phyloP scores from a whole-genome alignment of 2,329 filamentous ascomycete species.

The Aureobasidium mangrovei region DNA sequence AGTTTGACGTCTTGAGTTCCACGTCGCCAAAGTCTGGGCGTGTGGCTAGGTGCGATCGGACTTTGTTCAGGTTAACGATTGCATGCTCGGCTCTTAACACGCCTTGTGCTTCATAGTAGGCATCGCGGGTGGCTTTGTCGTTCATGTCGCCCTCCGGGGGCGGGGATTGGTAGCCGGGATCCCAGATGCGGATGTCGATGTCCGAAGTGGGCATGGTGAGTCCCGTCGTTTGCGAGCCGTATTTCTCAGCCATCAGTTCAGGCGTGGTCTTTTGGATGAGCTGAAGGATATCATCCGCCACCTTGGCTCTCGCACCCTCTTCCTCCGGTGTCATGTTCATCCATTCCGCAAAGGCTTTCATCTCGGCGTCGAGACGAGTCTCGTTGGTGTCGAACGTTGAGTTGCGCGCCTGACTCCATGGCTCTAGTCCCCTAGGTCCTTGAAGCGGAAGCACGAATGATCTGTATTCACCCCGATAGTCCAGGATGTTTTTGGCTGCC shows the following conservation, averaged over 20 bases:
- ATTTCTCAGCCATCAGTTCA: constrained; percentile 30
- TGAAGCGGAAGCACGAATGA: neutral
- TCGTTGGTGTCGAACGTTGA: neutral
- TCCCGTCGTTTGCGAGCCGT: constrained; percentile 47
- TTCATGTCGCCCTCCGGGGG: neutral
- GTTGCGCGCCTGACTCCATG: neutral
- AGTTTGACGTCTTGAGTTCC: constrained; percentile 24
- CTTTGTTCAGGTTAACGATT: neutral
- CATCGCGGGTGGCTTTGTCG: neutral
- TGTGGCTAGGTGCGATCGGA: neutral
- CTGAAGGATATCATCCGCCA: constrained; percentile 26
- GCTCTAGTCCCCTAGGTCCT: neutral
- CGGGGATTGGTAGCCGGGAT: neutral
- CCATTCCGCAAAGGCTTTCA: constrained; percentile 38
- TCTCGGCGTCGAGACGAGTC: constrained; percentile 37
- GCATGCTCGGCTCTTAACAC: neutral
- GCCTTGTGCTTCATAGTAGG: neutral
- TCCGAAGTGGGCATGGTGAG: constrained; percentile 46
- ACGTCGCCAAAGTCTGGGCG: constrained; percentile 17
- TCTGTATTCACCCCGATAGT: neutral
- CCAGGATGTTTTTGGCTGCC: neutral
- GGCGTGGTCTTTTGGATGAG: constrained; percentile 23
- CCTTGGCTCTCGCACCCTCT: constrained; percentile 27
- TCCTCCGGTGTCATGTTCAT: constrained; percentile 38
- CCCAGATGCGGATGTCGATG: constrained; percentile 40